phyloP scores from a whole-genome alignment of 352 stramenopile genomes.

The Phytophthora pistaciae region DNA sequence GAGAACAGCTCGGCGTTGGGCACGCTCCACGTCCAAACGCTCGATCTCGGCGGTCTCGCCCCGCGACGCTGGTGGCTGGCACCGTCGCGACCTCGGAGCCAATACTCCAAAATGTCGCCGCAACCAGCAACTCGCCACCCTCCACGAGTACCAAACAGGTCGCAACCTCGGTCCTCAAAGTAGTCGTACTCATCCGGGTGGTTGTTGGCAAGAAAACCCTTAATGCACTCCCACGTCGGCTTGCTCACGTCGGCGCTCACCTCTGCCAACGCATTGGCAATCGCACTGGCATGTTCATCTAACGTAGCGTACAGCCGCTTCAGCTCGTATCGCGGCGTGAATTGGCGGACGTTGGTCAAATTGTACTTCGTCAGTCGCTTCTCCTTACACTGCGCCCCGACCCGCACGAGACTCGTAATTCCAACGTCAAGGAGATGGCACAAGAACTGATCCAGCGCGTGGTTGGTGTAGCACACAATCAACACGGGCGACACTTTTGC shows the following conservation, averaged over 20 bases:
- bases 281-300: no score
- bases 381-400: conserved; percentile 82
- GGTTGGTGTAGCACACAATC: conserved; percentile 92
- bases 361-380: conserved; percentile 47
- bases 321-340: conserved; percentile 37
- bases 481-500: conserved; percentile 64
- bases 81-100: conserved; percentile 41
- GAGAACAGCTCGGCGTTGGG: conserved; percentile 30
- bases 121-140: conserved; percentile 42
- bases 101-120: conserved; percentile 51
- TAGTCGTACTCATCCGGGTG: conserved; percentile 37
- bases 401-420: conserved; percentile 68
- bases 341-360: conserved; percentile 36
- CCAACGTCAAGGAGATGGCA: conserved; percentile 73
- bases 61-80: conserved; percentile 7
- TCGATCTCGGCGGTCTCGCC: not conserved
- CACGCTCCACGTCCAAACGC: conserved; percentile 44
- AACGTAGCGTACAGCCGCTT: not conserved
- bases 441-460: conserved; percentile 93
- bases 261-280: conserved; percentile 28
- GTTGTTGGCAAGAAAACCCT: conserved; percentile 43
- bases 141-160: conserved; percentile 17
- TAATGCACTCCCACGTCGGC: conserved; percentile 40
- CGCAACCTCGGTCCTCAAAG: conserved; percentile 32
- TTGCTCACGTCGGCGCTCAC: conserved; percentile 18